Base-by-base conservation (phyloP, 2,329 filamentous ascomycete species). In the Sphaerostilbella broomeana region DNA sequence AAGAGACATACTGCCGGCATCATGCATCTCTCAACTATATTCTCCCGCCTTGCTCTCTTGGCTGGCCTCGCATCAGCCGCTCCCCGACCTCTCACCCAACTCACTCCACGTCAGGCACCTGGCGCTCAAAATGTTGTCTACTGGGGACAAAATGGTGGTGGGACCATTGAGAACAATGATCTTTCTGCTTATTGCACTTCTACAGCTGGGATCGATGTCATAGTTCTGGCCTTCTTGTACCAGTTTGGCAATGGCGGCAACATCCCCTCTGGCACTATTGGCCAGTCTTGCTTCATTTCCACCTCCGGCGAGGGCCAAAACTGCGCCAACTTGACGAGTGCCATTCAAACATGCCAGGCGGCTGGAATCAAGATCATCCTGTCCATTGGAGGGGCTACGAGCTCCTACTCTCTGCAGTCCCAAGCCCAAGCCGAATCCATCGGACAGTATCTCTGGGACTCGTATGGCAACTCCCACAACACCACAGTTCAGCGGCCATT, bases 191-290 rank as follows among this genome's bases (percentile, higher is more conserved):
- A 67, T 51, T 67, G 64, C 43, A 59, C 49, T 8, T 43, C 55
- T 1, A 51, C 53, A 8, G 45, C 62, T 1, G 62, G 60, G 9
- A 60, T 68, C 31, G 61, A 68, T 42, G 58, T 68, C 18, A 52
- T 69, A 11, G 63, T 67, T 0, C 51, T 68, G 2, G 54, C 63
- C 8, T 68, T 68, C 45, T 44, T 69, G 6, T 65, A 63, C 44
- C 34, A 55, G 15, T 68, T 51, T 36, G 60, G 60, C 11, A 55
- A 51, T 34, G 61, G 56, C 6, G 51, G 53, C n/a, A 50, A 48
- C 4, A 62, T 63, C 15, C 55, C 64, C 8, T 59, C 59, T 10
- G 64, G 64, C n/a, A 59, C 57, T 2, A 58, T 68, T 31, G 63
- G 63, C 15, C 55, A 62, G 41, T 58, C 55, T n/a, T 64, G 63